Evolutionary conservation across 768 basidiomycete species (phyloP), one percentile per base, ranked within the genome.

Genomic region (Mycena albidolilacea): DNA sequence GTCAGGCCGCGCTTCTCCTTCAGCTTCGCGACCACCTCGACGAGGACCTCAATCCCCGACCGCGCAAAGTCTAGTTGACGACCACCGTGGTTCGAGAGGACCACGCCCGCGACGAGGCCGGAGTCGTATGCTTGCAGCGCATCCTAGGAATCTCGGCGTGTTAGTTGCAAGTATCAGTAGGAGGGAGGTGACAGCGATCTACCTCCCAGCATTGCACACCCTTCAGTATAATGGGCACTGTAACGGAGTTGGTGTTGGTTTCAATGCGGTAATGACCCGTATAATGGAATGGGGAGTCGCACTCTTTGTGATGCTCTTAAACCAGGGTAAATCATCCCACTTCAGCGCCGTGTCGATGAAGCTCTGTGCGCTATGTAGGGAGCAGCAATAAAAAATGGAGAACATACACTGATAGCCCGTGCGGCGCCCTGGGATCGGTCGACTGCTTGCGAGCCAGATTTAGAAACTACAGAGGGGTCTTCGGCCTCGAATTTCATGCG

Each of bases 391-490:
- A n/a, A n/a, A n/a, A 15, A 64, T 58, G 23, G 21, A 8, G n/a
- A 44, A 80, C 91, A 69, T 82, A 94, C 94, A 70, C 93, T 95
- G 79, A 99, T 99, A 19, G 97, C 98, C 72, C 97, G 85, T 3
- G 98, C 97, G 8, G 96, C 97, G 46, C 97, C 97, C 80, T 98
- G 95, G 61, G 94, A 92, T 54, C 95, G 90, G 77, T 97, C 92
- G 43, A 97, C 90, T 17, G 85, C 87, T 59, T 85, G 79, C 14
- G 87, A 84, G 2, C 90, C 91, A 35, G 85, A 79, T 74, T 87
- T 88, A 35, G 80, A 84, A 12, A 90, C 88, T 69, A 90, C 90
- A 7, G 89, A 87, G 23, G 90, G 89, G 78, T 91, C 91, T 46
- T 92, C 93, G 1, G 93, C 75, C 58, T 76, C 95, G 74, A 98